Conservation (phyloP, 2,329 filamentous ascomycete species). For the Podosphaera aphanis region DNA sequence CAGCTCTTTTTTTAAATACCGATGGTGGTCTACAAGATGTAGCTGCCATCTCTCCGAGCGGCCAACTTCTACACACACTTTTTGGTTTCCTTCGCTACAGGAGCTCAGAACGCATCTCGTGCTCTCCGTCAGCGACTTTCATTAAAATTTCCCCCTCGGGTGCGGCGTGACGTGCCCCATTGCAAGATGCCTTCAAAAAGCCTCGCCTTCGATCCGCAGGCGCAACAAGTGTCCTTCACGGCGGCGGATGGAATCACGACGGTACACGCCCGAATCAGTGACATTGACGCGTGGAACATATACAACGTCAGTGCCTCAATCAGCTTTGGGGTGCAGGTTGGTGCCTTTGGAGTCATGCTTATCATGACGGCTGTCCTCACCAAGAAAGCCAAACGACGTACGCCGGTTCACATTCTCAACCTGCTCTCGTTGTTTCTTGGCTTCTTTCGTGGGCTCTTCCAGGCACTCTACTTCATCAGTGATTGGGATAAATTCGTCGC, state of each 20-base stretch:
- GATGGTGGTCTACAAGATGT: neutral
- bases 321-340: slow-evolving; percentile 35
- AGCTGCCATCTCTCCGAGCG: neutral
- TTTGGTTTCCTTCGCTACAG: neutral
- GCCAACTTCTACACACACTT: neutral
- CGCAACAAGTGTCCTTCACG: slow-evolving; percentile 26
- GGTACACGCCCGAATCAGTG: slow-evolving; percentile 19
- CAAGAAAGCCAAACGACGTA: slow-evolving; percentile 30
- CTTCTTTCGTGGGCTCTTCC: slow-evolving; percentile 25
- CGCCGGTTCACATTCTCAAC: slow-evolving; percentile 37
- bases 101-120: neutral
- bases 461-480: slow-evolving; percentile 26
- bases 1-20: neutral
- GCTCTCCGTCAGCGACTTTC: neutral
- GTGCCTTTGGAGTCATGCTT: slow-evolving; percentile 31
- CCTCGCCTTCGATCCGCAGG: slow-evolving; percentile 24
- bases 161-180: neutral
- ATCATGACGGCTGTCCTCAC: slow-evolving; percentile 35
- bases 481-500: slow-evolving; percentile 27
- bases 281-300: slow-evolving; percentile 22
- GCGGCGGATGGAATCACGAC: slow-evolving; percentile 20
- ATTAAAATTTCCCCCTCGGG: neutral
- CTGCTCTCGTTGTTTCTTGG: slow-evolving; percentile 29
- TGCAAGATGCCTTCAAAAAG: slow-evolving; percentile 6
- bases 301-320: slow-evolving; percentile 26